phyloP scores from a whole-genome alignment of 2,329 filamentous ascomycete species.

The Basipetospora chlamydospora region DNA sequence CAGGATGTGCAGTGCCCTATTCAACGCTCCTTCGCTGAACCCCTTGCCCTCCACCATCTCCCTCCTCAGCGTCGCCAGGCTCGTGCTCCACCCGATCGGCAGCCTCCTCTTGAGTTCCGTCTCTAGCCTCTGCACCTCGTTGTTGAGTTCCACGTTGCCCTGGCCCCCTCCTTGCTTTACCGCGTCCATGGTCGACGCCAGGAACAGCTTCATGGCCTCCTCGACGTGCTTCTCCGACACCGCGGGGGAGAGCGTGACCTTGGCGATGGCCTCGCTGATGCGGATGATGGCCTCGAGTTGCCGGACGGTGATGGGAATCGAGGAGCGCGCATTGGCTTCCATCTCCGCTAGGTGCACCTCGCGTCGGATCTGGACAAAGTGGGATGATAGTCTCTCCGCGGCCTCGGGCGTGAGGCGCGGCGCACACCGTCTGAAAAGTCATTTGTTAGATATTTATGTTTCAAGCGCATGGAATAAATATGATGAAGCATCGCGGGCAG shows the following conservation, averaged over 20 bases:
- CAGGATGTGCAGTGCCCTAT: constrained; percentile 71
- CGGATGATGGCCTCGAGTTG: constrained; percentile 98
- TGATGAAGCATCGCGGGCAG: constrained; percentile 58
- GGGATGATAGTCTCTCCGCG: no score
- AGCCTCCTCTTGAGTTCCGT: constrained; percentile 74
- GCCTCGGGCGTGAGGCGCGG: constrained; percentile 82
- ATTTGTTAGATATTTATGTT: no score
- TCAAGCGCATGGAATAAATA: constrained; percentile 4
- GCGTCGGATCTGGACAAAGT: constrained; percentile 97
- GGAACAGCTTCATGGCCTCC: constrained; percentile 86
- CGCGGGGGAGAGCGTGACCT: constrained; percentile 71
- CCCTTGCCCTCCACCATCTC: constrained; percentile 90
- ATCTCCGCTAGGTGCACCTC: constrained; percentile 69
- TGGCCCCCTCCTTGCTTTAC: constrained; percentile 84
- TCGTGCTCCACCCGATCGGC: constrained; percentile 92
- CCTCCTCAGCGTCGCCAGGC: constrained; percentile 66
- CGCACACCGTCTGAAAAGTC: constrained; percentile 75
- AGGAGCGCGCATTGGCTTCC: constrained; percentile 70
- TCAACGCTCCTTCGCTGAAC: constrained; percentile 75
- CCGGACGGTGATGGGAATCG: constrained; percentile 91
- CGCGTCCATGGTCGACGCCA: constrained; percentile 85
- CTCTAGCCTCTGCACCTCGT: constrained; percentile 77
- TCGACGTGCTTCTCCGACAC: constrained; percentile 73
- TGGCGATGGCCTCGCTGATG: constrained; percentile 87
- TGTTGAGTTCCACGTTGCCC: constrained; percentile 94